Base-by-base conservation (phyloP, 225 moss, liverwort and hornwort species). In the Antitrichia curtipendula region DNA sequence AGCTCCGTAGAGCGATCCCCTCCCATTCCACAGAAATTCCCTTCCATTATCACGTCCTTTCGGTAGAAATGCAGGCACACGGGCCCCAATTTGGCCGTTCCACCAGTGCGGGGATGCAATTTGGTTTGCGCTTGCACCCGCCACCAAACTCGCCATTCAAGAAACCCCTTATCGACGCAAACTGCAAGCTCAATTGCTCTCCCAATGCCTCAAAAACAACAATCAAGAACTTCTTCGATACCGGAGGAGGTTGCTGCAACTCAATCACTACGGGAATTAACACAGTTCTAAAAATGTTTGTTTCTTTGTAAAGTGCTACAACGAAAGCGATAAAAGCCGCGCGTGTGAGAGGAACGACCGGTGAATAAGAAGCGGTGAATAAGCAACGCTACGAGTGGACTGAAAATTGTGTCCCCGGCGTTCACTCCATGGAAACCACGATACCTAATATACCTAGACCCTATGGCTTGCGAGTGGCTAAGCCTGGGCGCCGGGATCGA, bases 121-220 rank as follows among this genome's bases (percentile, higher is more conserved):
- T n/a, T 40, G 75, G 24, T 82, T 81, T 25, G 85, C 82, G n/a
- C 77, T 89, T 45, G 60, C 87, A 50, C 60, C 66, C 64, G 87
- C 90, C 64, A 85, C 89, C 80, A 83, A 68, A 83, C 83, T 77
- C 86, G 90, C 91, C 91, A 91, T 91, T 62, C 82, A 87, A 82
- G 82, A 78, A 71, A 41, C 53, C 75, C 34, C 53, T 17, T 10
- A 10, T 12, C 36, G 27, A 57, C 31, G 13, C 86, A 24, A 84
- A 19, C 34, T 47, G n/a, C n/a, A 47, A 54, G 45, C 86, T 61
- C 75, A 86, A 83, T 41, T 56, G 40, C 83, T 66, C 70, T 70
- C 47, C 60, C 75, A 15, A 61, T 31, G 11, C 20, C 54, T 75
- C 69, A 32, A 74, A 72, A 63, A 58, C 56, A 63, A 64, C 40